Percentiles rank a stretch among this genome's conserved stretches.
phyloP scores from a whole-genome alignment of 768 basidiomycete genomes.

The Piloderma croceum region DNA sequence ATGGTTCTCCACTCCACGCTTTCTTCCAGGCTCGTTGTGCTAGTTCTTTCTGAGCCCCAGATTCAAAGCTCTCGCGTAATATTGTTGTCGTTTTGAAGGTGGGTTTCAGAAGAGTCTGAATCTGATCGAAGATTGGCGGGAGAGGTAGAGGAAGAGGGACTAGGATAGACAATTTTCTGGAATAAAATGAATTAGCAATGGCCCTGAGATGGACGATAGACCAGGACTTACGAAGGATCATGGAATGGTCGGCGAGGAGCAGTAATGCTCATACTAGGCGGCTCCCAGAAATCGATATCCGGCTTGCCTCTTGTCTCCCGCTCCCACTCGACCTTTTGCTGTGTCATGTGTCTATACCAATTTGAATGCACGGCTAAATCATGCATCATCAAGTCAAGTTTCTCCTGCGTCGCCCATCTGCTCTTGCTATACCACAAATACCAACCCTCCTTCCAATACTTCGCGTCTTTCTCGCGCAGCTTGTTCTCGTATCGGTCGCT shows the following conservation, averaged over 20 bases:
- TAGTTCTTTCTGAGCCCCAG: constrained; percentile 56
- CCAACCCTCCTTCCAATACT: constrained; percentile 70
- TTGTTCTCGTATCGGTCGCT: constrained; percentile 4
- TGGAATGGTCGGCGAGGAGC: constrained; percentile 37
- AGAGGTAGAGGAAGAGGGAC: constrained; percentile 54
- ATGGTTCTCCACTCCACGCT: constrained; percentile 57
- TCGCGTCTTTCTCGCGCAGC: constrained; percentile 32
- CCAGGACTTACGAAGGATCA: constrained; percentile 36
- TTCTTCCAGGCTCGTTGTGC: constrained; percentile 58
- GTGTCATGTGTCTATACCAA: constrained; percentile 32
- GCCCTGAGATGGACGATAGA: constrained; percentile 11
- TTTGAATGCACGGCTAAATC: constrained; percentile 48
- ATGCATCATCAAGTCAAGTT: constrained; percentile 52
- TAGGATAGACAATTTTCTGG: constrained; percentile 36
- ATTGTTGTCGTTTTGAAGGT: constrained; percentile 46
- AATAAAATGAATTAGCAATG: constrained; percentile 1
- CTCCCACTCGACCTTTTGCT: constrained; percentile 43
- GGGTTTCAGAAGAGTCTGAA: constrained; percentile 54
- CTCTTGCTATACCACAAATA: constrained; percentile 66
- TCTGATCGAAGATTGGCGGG: constrained; percentile 45
- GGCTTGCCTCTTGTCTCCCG: constrained; percentile 35
- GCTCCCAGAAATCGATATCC: constrained; percentile 16
- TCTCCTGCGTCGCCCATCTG: constrained; percentile 47
- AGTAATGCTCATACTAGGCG: constrained; percentile 15
- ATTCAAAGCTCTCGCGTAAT: constrained; percentile 46